phyloP scores from a whole-genome alignment of 768 basidiomycete genomes.

The Psilocybe cubensis region DNA sequence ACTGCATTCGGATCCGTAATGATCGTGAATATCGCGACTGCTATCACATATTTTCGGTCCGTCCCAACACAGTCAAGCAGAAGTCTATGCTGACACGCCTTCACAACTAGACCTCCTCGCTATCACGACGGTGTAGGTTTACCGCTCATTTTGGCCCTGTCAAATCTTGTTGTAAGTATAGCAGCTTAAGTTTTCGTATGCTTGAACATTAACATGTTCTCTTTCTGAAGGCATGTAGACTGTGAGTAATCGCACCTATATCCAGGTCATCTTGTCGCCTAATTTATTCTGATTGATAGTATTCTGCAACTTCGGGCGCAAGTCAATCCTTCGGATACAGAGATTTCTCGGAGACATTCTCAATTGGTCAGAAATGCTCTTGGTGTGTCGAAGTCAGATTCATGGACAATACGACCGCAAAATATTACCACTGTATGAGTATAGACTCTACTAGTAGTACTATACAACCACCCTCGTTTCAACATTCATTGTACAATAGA shows the following conservation, averaged over 20 bases:
- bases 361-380: neutral
- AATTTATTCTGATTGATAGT: constrained; percentile 23
- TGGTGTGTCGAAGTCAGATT: neutral
- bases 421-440: too few relatives aligned
- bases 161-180: constrained; percentile 38
- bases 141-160: constrained; percentile 37
- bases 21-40: constrained; percentile 31
- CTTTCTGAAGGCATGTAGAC: constrained; percentile 32
- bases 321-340: constrained; percentile 14
- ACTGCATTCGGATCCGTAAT: constrained; percentile 34
- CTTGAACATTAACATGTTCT: neutral
- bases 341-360: neutral
- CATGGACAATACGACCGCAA: neutral
- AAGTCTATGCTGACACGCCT: neutral
- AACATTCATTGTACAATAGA: too few relatives aligned
- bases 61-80: neutral
- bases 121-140: constrained; percentile 38
- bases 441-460: too few relatives aligned
- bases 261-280: neutral
- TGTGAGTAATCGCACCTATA: constrained; percentile 23
- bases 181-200: neutral
- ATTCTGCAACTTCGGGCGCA: constrained; percentile 44
- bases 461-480: too few relatives aligned
- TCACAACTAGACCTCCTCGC: constrained; percentile 29
- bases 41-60: constrained; percentile 38